These are phyloP conservation scores for Coniochaeta ligniaria DNA, from an alignment of 2,329 filamentous ascomycete genomes.

Conservation along the genomic window DNA sequence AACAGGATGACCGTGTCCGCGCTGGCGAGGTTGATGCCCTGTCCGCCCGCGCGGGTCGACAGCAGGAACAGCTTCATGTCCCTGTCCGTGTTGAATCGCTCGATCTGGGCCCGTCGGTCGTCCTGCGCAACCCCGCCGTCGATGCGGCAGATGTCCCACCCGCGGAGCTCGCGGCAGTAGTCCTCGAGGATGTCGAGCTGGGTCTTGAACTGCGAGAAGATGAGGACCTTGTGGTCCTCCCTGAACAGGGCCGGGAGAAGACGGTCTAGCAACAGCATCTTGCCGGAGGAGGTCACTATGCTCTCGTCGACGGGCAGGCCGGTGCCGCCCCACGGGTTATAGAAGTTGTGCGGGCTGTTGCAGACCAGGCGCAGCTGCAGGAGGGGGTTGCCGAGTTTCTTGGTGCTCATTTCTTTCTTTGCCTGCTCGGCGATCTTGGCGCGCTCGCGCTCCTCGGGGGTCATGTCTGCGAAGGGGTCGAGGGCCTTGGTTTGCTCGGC, in stretches of 20 bases:
- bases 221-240: slow-evolving; percentile 79
- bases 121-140: slow-evolving; percentile 79
- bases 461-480: slow-evolving; percentile 30
- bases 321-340: slow-evolving; percentile 72
- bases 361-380: slow-evolving; percentile 90
- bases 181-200: slow-evolving; percentile 87
- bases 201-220: slow-evolving; percentile 95
- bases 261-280: slow-evolving; percentile 90
- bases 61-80: slow-evolving; percentile 74
- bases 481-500: slow-evolving; percentile 49
- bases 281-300: slow-evolving; percentile 81
- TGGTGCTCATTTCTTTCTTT: slow-evolving; percentile 79
- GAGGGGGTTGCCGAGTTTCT: slow-evolving; percentile 88
- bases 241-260: slow-evolving; percentile 69
- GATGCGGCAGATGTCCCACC: slow-evolving; percentile 81
- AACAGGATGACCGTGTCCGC: slow-evolving; percentile 92
- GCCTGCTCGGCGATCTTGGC: slow-evolving; percentile 67
- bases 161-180: slow-evolving; percentile 71
- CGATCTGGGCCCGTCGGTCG: slow-evolving; percentile 63
- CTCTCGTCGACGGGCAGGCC: slow-evolving; percentile 64
- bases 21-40: slow-evolving; percentile 88
- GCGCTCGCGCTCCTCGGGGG: slow-evolving; percentile 55
- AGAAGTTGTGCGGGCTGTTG: slow-evolving; percentile 94
- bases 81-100: slow-evolving; percentile 61
- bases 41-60: slow-evolving; percentile 84